Base-by-base conservation (phyloP, 2,329 filamentous ascomycete species). In the Rhinocladiella mackenziei region DNA sequence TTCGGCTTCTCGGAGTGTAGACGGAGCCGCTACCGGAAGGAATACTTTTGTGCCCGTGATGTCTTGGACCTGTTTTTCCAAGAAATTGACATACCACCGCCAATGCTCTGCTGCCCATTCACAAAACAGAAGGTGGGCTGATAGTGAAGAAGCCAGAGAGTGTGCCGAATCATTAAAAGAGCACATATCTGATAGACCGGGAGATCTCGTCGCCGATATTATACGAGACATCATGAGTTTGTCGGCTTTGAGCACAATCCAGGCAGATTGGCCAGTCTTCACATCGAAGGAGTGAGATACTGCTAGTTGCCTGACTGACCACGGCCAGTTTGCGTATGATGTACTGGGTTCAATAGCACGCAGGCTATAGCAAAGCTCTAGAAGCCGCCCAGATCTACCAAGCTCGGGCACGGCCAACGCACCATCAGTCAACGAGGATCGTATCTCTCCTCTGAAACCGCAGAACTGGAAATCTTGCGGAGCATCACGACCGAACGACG, bases 91-190 rank as follows among this genome's bases (percentile, higher is more conserved):
- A 47, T 70, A 69, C 54, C 60, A 60, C 19, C 65, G 58, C 69
- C 69, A 72, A n/a, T 66, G 61, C 44, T 69, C 65, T 0, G 53
- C 62, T 3, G 66, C 60, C 68, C 68, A 72, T 19, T 66, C 56
- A 31, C 62, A 65, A 33, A 60, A 63, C 19, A 70, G 43, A 1
- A 68, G 39, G 47, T 71, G 68, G 4, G 59, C 58, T 3, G 60
- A 52, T 4, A 71, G 54, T 36, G 59, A 66, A 2, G 65, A 60
- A 14, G 55, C 49, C 23, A 72, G 65, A 36, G 62, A 65, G 7
- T 65, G 50, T 10, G 56, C 57, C 1, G 56, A 18, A 2, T 52
- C 59, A 1, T 41, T 37, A 43, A 67, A 70, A 4, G 53, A 48
- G 38, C 36, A 65, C 11, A 23, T 14, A 11, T 43, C 22, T 14